Evolutionary conservation across 306 rosid genomes (phyloP), one percentile per base, ranked within the genome.

Genomic region (Nissolia schottii): DNA sequence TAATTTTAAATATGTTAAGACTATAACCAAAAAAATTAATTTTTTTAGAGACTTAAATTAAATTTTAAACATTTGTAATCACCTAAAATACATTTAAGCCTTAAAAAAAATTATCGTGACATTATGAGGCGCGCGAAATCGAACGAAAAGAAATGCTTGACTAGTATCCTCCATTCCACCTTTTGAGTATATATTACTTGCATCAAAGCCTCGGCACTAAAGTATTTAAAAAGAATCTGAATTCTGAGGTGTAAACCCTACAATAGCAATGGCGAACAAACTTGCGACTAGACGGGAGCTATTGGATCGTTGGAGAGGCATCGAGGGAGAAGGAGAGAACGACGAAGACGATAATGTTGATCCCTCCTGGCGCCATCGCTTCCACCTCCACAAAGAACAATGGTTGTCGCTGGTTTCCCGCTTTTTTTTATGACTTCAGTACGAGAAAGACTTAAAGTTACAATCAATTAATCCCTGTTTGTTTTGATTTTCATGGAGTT

Each of bases 281-380:
- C 74, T 51, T 23, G 45, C 73, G 15, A 79, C 88, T 45, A 83
- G 83, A 66, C 67, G 71, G 45, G 89, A 86, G 46, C 87, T 92
- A 16, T 77, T 92, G 80, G 87, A 87, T 68, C 89, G 89, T 6
- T 90, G 96, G 98, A 80, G 82, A 70, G 72, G 56, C 85, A 90
- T 89, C 64, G 94, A 86, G 71, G 90, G 83, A 57, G 94, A 77
- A 70, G 89, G 87, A 56, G 87, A 53, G 51, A 61, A 86, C 53
- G 80, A 82, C 9, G 84, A 55, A 58, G 81, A 72, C 48, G 85
- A 81, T 64, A 43, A 37, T 49, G 35, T 48, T 74, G 83, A 84
- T 79, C 69, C 85, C 48, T 76, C 83, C 2, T 68, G 70, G 59
- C 77, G 49, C 14, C 82, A 73, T 71, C 85, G 79, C 71, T 84